A percentile compares a stretch with the other conserved stretches of the same genome.
These are phyloP conservation scores for Coniferiporia weirii DNA, from an alignment of 1,284 basidiomycete genomes.

Conservation along the genomic window DNA sequence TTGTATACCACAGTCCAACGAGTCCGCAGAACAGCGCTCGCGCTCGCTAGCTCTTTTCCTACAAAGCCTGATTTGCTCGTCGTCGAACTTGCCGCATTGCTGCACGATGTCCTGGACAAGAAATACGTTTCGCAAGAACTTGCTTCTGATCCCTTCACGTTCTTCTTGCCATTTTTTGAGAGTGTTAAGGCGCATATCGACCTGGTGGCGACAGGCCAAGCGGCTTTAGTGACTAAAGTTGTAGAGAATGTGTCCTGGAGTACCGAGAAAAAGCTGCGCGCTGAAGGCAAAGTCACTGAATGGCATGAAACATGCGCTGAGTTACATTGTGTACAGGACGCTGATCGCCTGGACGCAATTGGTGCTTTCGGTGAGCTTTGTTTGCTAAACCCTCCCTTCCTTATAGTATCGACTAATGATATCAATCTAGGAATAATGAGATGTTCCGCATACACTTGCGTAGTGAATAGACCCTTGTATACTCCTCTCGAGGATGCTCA, in stretches of 20 bases:
- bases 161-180: conserved; percentile 65
- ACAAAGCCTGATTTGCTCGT: conserved; percentile 48
- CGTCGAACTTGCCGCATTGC: conserved; percentile 54
- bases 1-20: conserved; percentile 62
- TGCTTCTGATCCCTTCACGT: conserved; percentile 55
- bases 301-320: conserved; percentile 81
- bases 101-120: conserved; percentile 87
- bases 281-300: conserved; percentile 46
- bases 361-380: conserved; percentile 73
- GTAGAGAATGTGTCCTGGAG: conserved; percentile 84
- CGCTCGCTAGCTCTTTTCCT: conserved; percentile 50
- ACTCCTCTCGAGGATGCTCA: conserved; percentile 46
- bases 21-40: conserved; percentile 71
- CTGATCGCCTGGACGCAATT: conserved; percentile 88
- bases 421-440: conserved; percentile 73
- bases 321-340: conserved; percentile 89
- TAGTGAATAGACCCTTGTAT: conserved; percentile 66
- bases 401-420: neutral
- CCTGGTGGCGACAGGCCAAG: conserved; percentile 56
- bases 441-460: conserved; percentile 77
- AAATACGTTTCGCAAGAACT: conserved; percentile 67
- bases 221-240: conserved; percentile 51
- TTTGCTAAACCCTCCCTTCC: conserved; percentile 6
- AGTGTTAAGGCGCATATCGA: conserved; percentile 41
- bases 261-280: conserved; percentile 70